These are phyloP conservation scores for Ganoderma sp. DNA, from an alignment of 1,284 basidiomycete species.

Conservation along the genomic window DNA sequence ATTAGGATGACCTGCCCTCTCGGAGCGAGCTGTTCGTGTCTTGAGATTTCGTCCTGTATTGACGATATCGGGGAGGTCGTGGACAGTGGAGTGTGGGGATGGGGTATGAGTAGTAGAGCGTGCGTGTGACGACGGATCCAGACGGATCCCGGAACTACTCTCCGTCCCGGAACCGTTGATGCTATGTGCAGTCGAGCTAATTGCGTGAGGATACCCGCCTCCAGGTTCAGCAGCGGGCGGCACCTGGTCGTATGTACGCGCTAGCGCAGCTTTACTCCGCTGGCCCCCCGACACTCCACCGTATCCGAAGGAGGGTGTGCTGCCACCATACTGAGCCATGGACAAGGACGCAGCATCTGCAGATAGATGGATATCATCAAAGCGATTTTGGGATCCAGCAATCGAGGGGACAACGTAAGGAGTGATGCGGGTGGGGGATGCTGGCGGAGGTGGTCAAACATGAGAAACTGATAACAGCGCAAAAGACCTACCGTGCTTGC, in stretches of 20 bases:
- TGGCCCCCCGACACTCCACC: not conserved
- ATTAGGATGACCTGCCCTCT: not conserved
- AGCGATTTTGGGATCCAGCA: conserved; percentile 12
- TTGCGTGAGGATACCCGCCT: not conserved
- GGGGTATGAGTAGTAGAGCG: conserved; percentile 6
- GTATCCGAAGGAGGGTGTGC: conserved; percentile 10
- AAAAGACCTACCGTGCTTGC: conserved; percentile 6
- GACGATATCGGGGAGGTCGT: conserved; percentile 3
- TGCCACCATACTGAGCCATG: conserved; percentile 11
- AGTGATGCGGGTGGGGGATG: conserved; percentile 14
- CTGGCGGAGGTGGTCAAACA: not conserved
- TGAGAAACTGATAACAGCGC: not conserved
- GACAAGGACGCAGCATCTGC: not conserved
- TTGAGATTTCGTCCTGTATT: not conserved
- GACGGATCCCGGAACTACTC: not conserved
- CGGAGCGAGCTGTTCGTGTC: not conserved
- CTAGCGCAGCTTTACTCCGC: not conserved
- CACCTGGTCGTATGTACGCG: not conserved
- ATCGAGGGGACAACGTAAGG: conserved; percentile 18
- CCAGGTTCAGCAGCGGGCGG: not conserved
- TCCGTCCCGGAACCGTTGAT: not conserved
- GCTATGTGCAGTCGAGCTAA: conserved; percentile 2
- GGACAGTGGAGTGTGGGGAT: conserved; percentile 10
- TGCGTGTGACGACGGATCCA: not conserved
- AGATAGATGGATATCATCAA: not conserved